These are phyloP conservation scores for Phaeophleospora eucalypticola DNA, from an alignment of 2,329 filamentous ascomycete genomes.

Conservation along the genomic window DNA sequence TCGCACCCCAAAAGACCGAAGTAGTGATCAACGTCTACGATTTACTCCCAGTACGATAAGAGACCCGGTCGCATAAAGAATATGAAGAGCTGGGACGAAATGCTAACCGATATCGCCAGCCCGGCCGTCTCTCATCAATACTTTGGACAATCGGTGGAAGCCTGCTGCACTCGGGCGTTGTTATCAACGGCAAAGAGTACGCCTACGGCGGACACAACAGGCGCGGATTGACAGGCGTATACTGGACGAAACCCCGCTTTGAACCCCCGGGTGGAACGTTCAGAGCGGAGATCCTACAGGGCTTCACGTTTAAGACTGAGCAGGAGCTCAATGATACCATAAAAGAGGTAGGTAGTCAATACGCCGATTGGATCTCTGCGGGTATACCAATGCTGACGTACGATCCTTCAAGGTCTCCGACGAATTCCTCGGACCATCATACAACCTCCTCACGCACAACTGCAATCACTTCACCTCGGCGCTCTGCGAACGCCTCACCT, in stretches of 20 bases:
- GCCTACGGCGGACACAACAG: conserved; percentile 79
- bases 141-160: conserved; percentile 75
- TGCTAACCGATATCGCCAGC: conserved; percentile 43
- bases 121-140: conserved; percentile 68
- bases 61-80: background rate
- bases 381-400: background rate
- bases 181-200: conserved; percentile 76
- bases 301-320: conserved; percentile 66
- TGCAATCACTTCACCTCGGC: conserved; percentile 86
- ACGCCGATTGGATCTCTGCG: background rate
- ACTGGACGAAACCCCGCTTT: conserved; percentile 67
- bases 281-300: conserved; percentile 69
- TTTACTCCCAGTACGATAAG: conserved; percentile 30
- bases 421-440: conserved; percentile 69
- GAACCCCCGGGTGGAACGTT: conserved; percentile 76
- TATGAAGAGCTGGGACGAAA: too few species aligned
- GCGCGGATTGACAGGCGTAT: conserved; percentile 69
- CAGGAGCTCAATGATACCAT: conserved; percentile 69
- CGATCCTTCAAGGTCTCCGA: conserved; percentile 52
- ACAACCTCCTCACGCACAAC: conserved; percentile 78
- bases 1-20: conserved; percentile 27
- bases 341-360: conserved; percentile 40
- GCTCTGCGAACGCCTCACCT: conserved; percentile 69
- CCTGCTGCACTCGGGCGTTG: conserved; percentile 77
- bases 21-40: conserved; percentile 38